Conservation (phyloP, 2,329 filamentous ascomycete species). For the Colletotrichum paranaense region DNA sequence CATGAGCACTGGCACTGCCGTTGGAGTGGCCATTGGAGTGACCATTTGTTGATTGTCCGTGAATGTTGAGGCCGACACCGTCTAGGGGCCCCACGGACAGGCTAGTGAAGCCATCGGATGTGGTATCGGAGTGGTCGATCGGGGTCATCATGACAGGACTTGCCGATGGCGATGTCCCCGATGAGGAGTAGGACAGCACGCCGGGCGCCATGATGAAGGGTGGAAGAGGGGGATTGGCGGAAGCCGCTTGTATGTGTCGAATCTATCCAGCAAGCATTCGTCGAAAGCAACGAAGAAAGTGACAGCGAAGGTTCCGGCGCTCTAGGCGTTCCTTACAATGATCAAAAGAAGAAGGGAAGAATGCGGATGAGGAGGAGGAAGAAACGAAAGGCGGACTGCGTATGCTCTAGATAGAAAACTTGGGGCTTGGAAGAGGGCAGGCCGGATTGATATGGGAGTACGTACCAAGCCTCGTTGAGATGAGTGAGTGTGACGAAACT, state of each 20-base stretch:
- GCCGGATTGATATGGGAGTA: slow-evolving; percentile 31
- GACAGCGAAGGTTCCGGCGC: slow-evolving; percentile 30
- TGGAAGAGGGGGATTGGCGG: slow-evolving; percentile 21
- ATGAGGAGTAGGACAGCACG: slow-evolving; percentile 36
- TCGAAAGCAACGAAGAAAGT: slow-evolving; percentile 28
- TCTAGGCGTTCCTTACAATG: slow-evolving; percentile 31
- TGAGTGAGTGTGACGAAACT: slow-evolving; percentile 35
- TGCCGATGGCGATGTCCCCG: slow-evolving; percentile 36
- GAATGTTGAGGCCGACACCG: slow-evolving; percentile 28
- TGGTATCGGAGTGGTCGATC: slow-evolving; percentile 35
- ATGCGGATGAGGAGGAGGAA: slow-evolving; percentile 5
- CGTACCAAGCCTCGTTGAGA: slow-evolving; percentile 35
- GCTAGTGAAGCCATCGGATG: slow-evolving; percentile 35
- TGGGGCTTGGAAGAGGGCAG: slow-evolving; percentile 28
- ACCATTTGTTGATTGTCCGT: slow-evolving; percentile 31
- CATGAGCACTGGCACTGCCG: slow-evolving; percentile 14
- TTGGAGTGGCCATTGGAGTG: slow-evolving; percentile 38
- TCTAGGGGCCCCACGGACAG: slow-evolving; percentile 35
- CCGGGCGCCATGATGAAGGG: slow-evolving; percentile 35
- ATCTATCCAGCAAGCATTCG: slow-evolving; percentile 31
- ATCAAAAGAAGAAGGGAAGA: not conserved
- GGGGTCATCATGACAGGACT: slow-evolving; percentile 37
- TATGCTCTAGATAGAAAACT: slow-evolving; percentile 25
- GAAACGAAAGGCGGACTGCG: slow-evolving; percentile 32
- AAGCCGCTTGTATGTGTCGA: slow-evolving; percentile 25